phyloP scores from a whole-genome alignment of 768 basidiomycete genomes.

The Termitomyces titanicus region DNA sequence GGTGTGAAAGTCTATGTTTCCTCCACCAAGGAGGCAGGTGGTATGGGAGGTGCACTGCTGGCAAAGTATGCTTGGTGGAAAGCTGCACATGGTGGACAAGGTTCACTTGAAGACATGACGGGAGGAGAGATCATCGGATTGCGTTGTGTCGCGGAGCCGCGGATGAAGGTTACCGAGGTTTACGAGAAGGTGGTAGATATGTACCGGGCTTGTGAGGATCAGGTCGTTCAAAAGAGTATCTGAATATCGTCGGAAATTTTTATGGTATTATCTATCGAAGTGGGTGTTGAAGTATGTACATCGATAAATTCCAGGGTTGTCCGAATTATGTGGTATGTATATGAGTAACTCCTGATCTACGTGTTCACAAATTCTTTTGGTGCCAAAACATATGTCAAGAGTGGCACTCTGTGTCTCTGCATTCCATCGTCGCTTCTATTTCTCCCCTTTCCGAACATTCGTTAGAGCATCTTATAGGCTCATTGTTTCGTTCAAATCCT shows the following conservation, averaged over 20 bases:
- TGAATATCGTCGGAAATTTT: not conserved
- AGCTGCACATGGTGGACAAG: slow-evolving; percentile 32
- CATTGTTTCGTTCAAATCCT: not conserved
- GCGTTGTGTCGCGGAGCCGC: slow-evolving; percentile 60
- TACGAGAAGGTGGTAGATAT: slow-evolving; percentile 51
- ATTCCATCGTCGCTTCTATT: slow-evolving; percentile 1
- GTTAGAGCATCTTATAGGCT: not conserved
- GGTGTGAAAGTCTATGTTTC: slow-evolving; percentile 71
- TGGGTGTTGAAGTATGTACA: not conserved
- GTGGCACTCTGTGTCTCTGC: slow-evolving; percentile 1
- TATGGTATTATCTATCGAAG: not conserved
- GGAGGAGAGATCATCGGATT: slow-evolving; percentile 47
- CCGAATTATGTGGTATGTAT: too few relatives aligned
- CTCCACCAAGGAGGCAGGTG: slow-evolving; percentile 64
- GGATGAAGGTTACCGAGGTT: slow-evolving; percentile 36
- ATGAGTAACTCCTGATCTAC: not conserved
- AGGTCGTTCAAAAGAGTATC: slow-evolving; percentile 29
- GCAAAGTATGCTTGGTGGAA: slow-evolving; percentile 74
- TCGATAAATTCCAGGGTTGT: not conserved
- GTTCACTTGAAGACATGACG: slow-evolving; percentile 65
- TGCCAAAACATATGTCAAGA: slow-evolving; percentile 11
- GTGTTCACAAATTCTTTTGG: not conserved
- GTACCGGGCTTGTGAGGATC: slow-evolving; percentile 57
- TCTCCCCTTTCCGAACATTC: not conserved
- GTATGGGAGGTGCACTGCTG: slow-evolving; percentile 66